phyloP scores from a whole-genome alignment of 495 filamentous ascomycete genomes.

The Haplographium delicatum region DNA sequence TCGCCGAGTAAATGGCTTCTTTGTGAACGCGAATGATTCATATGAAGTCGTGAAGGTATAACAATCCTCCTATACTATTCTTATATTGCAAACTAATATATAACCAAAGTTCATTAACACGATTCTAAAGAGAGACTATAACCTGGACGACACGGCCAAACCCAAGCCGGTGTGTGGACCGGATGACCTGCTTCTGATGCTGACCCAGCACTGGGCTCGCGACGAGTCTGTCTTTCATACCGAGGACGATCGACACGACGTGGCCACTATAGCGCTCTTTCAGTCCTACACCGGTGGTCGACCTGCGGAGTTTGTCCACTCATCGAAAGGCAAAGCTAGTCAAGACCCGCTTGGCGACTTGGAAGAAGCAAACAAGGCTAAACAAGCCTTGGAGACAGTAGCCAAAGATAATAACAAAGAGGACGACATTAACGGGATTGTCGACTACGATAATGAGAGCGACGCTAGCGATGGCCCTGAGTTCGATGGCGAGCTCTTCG shows the following conservation, averaged over 20 bases:
- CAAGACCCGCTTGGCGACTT: slow-evolving; percentile 9
- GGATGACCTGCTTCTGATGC: slow-evolving; percentile 13
- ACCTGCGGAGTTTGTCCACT: slow-evolving; percentile 18
- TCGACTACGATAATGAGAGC: slow-evolving; percentile 2
- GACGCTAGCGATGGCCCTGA: neutral
- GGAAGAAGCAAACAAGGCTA: slow-evolving; percentile 1
- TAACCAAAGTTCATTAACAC: slow-evolving; percentile 6
- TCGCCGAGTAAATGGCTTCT: slow-evolving; percentile 18
- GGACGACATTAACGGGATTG: slow-evolving; percentile 1
- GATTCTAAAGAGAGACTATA: slow-evolving; percentile 6
- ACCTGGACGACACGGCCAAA: slow-evolving; percentile 8
- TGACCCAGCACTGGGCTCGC: slow-evolving; percentile 16
- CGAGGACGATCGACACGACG: slow-evolving; percentile 15
- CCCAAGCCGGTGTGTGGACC: slow-evolving; percentile 17
- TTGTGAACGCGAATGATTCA: slow-evolving; percentile 23
- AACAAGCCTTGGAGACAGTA: neutral
- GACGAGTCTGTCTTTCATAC: slow-evolving; percentile 13
- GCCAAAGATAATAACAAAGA: slow-evolving; percentile 9
- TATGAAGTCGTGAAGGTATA: slow-evolving; percentile 32
- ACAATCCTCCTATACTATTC: neutral
- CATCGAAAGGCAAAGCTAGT: slow-evolving; percentile 11
- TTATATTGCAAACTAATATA: neutral
- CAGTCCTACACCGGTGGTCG: slow-evolving; percentile 18
- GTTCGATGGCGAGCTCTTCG: neutral
- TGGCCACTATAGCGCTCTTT: slow-evolving; percentile 16